Base-by-base conservation (phyloP, 1,284 basidiomycete genomes). In the Lignosus rhinocerotis region DNA sequence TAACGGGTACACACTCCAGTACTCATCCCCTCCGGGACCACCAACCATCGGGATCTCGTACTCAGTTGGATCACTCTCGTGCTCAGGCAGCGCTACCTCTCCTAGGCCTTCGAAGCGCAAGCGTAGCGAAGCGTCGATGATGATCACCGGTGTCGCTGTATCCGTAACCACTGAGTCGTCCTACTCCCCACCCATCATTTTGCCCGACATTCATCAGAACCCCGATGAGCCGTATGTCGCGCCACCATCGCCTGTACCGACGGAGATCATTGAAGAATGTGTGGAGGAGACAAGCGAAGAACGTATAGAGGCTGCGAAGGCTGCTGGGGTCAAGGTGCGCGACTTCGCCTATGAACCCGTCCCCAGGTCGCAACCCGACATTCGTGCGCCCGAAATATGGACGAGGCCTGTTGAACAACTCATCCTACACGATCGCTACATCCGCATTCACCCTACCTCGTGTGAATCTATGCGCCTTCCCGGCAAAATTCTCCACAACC, bases 301-400 rank as follows among this genome's bases (percentile, higher is more conserved):
- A 36, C 69, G 70, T 38, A 69, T 75, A 33, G 62, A 63, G 17
- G 71, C 69, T 14, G 71, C 73, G 19, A 70, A 72, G 56, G 66
- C 62, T 16, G 69, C 66, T 8, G 78, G 79, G 34, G 76, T 85
- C 67, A 83, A 81, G 70, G 75, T 83, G 34, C 77, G 77, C 63
- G 83, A 85, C 70, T 84, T 77, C 62, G 81, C 76, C 2, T 73
- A 74, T 59, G 72, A 69, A 44, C 53, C 57, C 6, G 50, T 51
- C 42, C 21, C 55, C 31, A 38, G 48, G 14, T 6, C 25, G 42
- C 53, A 51, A 39, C 58, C 42, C 51, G 63, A 62, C 44, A 32
- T 46, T 44, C 56, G 58, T 16, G 62, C 59, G 10, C 63, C 65
- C 12, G 68, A 69, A 45, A 16, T 67, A 16, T 71, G 69, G 69